Base-by-base conservation (phyloP, 352 stramenopile species). In the Globisporangium megalacanthum region DNA sequence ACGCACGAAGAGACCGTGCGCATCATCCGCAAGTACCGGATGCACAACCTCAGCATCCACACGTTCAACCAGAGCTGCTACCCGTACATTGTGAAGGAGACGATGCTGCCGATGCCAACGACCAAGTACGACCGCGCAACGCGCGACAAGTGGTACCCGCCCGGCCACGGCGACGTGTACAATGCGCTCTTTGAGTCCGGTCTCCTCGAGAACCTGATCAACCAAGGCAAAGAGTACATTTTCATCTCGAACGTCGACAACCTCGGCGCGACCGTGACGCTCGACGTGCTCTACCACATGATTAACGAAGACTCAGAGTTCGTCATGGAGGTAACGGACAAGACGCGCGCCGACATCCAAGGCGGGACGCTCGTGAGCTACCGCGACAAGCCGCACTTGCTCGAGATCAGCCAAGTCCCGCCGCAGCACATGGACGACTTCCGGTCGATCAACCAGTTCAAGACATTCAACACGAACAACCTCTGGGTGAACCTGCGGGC, bases 181-280 rank as follows among this genome's bases (percentile, higher is more conserved):
- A 96, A 98, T 48, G 96, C 97, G 53, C 74, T 99, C 8, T 97
- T 98, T 56, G 96, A 98, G 55, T 99, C 93, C 0, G 97, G 97
- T 5, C 71, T 97, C 65, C 83, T 99, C 13, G 95, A 99, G 64
- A 86, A 89, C 55, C 83, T 99, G 41, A 96, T 99, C 52, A 86
- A 89, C 49, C 83, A 93, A 62, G 96, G 96, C 59, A 98, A 98
- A 68, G 97, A 98, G 69, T 99, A 99, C 80, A 98, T 99, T 67
- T 99, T 99, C 78, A 98, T 99, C 59, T 98, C 92, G 52, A 99
- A 99, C 75, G 98, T 98, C 42, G 97, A 99, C 79, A 99, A 99
- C 69, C 84, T 99, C 9, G 97, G 97, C 37, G 97, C 97, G 17
- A 99, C 95, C 5, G 88, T 99, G 61, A 88, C 99, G 66, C 70